These are phyloP conservation scores for Serendipita sp. DNA, from an alignment of 1,284 basidiomycete species.

Conservation along the genomic window DNA sequence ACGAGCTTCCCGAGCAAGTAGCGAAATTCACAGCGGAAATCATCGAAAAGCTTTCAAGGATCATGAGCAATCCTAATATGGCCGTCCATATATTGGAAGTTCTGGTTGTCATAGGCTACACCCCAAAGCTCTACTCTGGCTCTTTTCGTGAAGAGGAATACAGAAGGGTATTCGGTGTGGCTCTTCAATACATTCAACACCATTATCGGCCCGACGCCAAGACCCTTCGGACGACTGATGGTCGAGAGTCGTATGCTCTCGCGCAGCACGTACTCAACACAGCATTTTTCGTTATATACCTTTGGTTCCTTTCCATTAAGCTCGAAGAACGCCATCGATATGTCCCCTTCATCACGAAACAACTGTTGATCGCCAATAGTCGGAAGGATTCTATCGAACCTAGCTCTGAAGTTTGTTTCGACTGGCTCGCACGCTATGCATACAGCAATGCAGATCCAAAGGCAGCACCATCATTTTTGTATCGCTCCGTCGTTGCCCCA, in stretches of 20 bases:
- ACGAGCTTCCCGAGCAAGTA: conserved; percentile 77
- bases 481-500: conserved; percentile 35
- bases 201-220: conserved; percentile 57
- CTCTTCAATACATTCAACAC: conserved; percentile 86
- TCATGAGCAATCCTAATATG: conserved; percentile 89
- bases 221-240: conserved; percentile 25
- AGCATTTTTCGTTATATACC: conserved; percentile 85
- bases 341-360: conserved; percentile 76
- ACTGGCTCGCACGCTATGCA: conserved; percentile 92
- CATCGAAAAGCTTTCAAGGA: conserved; percentile 79
- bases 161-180: conserved; percentile 89
- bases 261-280: conserved; percentile 92
- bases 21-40: conserved; percentile 71
- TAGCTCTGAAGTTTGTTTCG: conserved; percentile 91
- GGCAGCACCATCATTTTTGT: conserved; percentile 65
- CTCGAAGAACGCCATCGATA: conserved; percentile 74
- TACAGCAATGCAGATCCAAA: conserved; percentile 90
- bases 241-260: conserved; percentile 66
- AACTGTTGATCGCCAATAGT: conserved; percentile 80
- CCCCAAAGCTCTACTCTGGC: conserved; percentile 71
- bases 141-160: conserved; percentile 80
- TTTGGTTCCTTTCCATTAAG: conserved; percentile 88
- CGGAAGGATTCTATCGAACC: conserved; percentile 66
- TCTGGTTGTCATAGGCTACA: conserved; percentile 75
- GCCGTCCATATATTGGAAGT: conserved; percentile 94